phyloP scores from a whole-genome alignment of 2,329 filamentous ascomycete species.

The Calonectria montana region DNA sequence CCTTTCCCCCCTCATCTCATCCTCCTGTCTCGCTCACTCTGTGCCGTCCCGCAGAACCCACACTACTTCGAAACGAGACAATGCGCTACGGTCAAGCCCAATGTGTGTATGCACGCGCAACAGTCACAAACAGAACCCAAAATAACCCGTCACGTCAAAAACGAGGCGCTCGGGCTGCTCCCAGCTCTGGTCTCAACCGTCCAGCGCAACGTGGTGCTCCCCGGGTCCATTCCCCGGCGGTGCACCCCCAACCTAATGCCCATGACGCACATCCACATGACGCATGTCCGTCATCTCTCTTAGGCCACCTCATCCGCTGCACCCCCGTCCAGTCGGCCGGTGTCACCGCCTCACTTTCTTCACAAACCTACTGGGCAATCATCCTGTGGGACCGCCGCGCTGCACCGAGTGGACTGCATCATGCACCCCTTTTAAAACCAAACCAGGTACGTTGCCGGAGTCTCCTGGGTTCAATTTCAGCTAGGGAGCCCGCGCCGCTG shows the following conservation, averaged over 20 bases:
- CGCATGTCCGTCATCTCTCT: slow-evolving; percentile 26
- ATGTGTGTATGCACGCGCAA: background rate
- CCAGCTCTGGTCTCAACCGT: background rate
- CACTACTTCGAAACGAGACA: background rate
- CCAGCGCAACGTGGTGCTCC: background rate
- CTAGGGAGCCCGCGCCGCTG: slow-evolving; percentile 6
- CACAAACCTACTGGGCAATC: slow-evolving; percentile 12
- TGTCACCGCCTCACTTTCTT: slow-evolving; percentile 23
- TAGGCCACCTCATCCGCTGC: slow-evolving; percentile 18
- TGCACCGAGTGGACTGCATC: slow-evolving; percentile 16
- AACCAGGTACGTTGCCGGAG: slow-evolving; percentile 7
- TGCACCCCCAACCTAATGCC: slow-evolving; percentile 5
- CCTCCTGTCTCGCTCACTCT: background rate
- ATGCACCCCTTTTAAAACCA: slow-evolving; percentile 13
- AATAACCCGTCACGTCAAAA: background rate
- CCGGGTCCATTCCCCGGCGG: slow-evolving; percentile 10
- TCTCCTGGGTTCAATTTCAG: slow-evolving; percentile 19
- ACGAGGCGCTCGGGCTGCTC: background rate
- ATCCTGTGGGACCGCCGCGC: background rate
- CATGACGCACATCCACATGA: slow-evolving; percentile 27
- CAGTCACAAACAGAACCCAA: background rate
- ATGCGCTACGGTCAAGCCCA: background rate
- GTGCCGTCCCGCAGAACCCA: background rate
- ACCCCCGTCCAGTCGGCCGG: slow-evolving; percentile 21
- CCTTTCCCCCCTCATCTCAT: background rate